Evolutionary conservation across 2,329 filamentous ascomycete genomes (phyloP), one percentile per base, ranked within the genome.

Genomic region (Periconia sp.): DNA sequence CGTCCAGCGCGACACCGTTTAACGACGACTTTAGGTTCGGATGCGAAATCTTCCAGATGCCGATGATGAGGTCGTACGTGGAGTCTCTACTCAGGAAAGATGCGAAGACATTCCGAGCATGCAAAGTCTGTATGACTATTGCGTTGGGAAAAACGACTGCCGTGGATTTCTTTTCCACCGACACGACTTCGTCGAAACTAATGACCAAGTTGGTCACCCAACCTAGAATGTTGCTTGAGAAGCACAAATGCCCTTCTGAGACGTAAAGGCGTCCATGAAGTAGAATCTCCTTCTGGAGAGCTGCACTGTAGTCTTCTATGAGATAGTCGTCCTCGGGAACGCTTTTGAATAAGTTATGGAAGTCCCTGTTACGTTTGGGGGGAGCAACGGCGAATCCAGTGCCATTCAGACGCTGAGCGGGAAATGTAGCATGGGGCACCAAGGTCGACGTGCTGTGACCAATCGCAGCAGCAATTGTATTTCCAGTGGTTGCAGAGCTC

Each of bases 191-290:
- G 64, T 99, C 94, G 66, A 99, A 99, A 69, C 91, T 95, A 76
- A 99, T 96, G 38, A 99, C 92, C 29, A 99, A 77, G 1, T 94
- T 99, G 0, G 94, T 99, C 16, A 95, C 88, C 94, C 94, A 99
- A 40, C 94, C 94, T 33, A 99, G 82, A 54, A 99, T 99, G 66
- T 99, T 99, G 76, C 94, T 97, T 62, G 92, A 96, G 72, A 99
- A 99, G 75, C 94, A 99, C 33, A 99, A 84, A 66, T 99, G 92
- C 9, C 92, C 92, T 73, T 99, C 94, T 0, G 94, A 97, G 29
- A 99, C 89, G 63, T 99, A 99, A 11, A 99, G 80, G 28, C 94
- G 83, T 5, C 94, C 94, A 56, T 96, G 94, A 5, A 95, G 84
- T 24, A 99, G 81, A 48, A 99, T 99, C 65, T 99, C 95, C 54